phyloP scores from a whole-genome alignment of 352 stramenopile species.

The Aphanomyces astaci region DNA sequence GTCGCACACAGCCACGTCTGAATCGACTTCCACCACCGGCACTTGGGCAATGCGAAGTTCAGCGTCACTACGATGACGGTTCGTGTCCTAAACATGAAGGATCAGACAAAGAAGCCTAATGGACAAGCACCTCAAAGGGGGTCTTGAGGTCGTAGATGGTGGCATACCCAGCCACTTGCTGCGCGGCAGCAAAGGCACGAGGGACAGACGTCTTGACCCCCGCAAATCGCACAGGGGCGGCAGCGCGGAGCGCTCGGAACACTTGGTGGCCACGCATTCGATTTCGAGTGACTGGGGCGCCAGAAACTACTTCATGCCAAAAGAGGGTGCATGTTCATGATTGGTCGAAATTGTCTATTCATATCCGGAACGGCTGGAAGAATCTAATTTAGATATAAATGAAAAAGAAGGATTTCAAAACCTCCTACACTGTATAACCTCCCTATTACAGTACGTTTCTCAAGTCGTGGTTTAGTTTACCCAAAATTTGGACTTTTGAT shows the following conservation, averaged over 20 bases:
- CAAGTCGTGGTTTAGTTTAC: too few species aligned
- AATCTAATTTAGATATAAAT: too few species aligned
- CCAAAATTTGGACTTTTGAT: too few species aligned
- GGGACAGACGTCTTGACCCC: background rate
- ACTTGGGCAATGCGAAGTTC: slow-evolving; percentile 83
- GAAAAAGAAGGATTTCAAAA: too few species aligned
- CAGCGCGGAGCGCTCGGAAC: slow-evolving; percentile 7
- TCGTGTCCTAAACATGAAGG: slow-evolving; percentile 44
- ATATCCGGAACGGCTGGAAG: too few species aligned
- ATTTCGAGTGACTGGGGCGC: background rate
- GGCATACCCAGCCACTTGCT: slow-evolving; percentile 33
- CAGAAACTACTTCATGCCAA: background rate
- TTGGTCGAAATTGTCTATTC: background rate
- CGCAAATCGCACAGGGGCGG: background rate
- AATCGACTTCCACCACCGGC: slow-evolving; percentile 87
- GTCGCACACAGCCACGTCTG: slow-evolving; percentile 90
- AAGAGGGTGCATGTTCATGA: background rate
- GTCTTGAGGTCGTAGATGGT: slow-evolving; percentile 66
- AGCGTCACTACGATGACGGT: slow-evolving; percentile 84
- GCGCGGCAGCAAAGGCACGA: background rate
- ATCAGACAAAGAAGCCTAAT: slow-evolving; percentile 2
- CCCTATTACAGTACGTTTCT: too few species aligned
- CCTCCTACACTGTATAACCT: too few species aligned
- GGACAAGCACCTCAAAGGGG: slow-evolving; percentile 45
- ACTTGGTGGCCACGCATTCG: slow-evolving; percentile 22